These are phyloP conservation scores for Fusarium kyushuense DNA, from an alignment of 2,329 filamentous ascomycete species.

Conservation along the genomic window DNA sequence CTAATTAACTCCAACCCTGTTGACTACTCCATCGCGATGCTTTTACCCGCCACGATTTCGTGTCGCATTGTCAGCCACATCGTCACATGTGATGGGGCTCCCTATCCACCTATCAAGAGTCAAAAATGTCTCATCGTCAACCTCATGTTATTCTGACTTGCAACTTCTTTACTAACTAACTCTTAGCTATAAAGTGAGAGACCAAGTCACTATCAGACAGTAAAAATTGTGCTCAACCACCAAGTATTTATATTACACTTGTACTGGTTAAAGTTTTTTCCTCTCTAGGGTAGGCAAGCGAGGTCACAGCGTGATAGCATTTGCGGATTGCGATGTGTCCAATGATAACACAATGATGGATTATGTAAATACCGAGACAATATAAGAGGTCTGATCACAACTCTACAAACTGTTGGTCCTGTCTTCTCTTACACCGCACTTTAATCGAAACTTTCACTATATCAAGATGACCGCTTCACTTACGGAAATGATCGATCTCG, in stretches of 20 bases:
- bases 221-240: no score
- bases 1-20: background rate
- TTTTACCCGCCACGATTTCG: background rate
- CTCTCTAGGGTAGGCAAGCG: background rate
- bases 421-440: background rate
- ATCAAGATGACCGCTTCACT: background rate
- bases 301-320: background rate
- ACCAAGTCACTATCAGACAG: no score
- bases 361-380: background rate
- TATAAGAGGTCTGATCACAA: background rate
- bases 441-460: background rate
- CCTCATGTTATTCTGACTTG: background rate
- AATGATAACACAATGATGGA: background rate
- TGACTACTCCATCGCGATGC: background rate
- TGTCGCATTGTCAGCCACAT: background rate
- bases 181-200: no score
- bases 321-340: no score
- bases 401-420: background rate
- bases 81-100: background rate
- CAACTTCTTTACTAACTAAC: no score
- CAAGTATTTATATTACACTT: background rate
- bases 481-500: background rate
- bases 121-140: background rate
- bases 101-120: background rate
- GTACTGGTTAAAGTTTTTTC: background rate